Evolutionary conservation across 805 yeast species (phyloP), one percentile per base, ranked within the genome.

Genomic region (Candida adriatica): DNA sequence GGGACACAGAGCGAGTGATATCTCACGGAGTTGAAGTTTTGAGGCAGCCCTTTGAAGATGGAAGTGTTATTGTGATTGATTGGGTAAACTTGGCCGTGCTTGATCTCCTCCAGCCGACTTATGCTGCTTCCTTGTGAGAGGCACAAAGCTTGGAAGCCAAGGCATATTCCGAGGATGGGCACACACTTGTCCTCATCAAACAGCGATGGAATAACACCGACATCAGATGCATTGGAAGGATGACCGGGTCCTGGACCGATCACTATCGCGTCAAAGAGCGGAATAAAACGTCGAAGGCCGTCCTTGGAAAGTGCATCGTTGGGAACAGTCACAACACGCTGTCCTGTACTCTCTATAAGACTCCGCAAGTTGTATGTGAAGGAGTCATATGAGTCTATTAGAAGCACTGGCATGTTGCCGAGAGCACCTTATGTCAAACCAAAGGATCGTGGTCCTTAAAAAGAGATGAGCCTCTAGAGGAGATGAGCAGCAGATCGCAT

Each of bases 231-330:
- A 45, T 62, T 59, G 1, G 59, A 55, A 0, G 98, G 98, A 45
- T 83, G 75, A 0, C 99, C 99, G 0, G 99, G 99, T 0, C 99
- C 99, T 0, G 99, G 99, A 0, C 98, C 98, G 7, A 92, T 67
- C 0, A 92, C 75, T 3, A 92, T 64, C 20, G 86, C 86, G 36
- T 82, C 85, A 43, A 85, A 76, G 6, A 61, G 49, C 1, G 66
- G 61, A 13, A 84, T 49, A 36, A 68, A 64, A 2, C 47, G 37
- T 6, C 45, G 43, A 29, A 81, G 60, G 19, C 62, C 64, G 1
- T 42, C 30, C 4, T 53, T 49, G 53, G 62, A 24, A 16, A 57
- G 46, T 1, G 61, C 41, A 37, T 60, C 64, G 27, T 59, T 61
- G 33, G 56, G 66, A 17, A 62, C 51, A 4, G 59, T 56, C 7